phyloP scores from a whole-genome alignment of 495 filamentous ascomycete genomes.

The Astrocystis sublimbata region DNA sequence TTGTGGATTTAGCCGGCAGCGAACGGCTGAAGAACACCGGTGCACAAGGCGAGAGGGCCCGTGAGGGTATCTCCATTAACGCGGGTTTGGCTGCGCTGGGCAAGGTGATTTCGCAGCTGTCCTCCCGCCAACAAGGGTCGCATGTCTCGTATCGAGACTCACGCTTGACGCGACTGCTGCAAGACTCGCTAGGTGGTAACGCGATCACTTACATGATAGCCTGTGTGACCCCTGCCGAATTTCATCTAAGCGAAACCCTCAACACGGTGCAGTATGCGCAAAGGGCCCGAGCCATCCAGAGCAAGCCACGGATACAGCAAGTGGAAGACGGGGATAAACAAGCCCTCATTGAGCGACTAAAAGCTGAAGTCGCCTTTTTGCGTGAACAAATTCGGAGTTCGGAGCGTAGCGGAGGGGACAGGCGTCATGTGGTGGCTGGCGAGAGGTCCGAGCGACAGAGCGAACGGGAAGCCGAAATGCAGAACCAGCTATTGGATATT shows the following conservation, averaged over 20 bases:
- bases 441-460: slow-evolving; percentile 80
- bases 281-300: slow-evolving; percentile 93
- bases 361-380: slow-evolving; percentile 90
- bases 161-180: slow-evolving; percentile 88
- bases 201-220: slow-evolving; percentile 99
- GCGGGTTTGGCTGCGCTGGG: slow-evolving; percentile 92
- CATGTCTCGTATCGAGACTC: slow-evolving; percentile 99
- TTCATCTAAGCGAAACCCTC: slow-evolving; percentile 94
- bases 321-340: slow-evolving; percentile 94
- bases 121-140: slow-evolving; percentile 79
- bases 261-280: slow-evolving; percentile 98
- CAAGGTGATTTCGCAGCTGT: slow-evolving; percentile 98
- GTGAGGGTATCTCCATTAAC: slow-evolving; percentile 98
- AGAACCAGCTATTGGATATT: slow-evolving; percentile 88
- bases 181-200: slow-evolving; percentile 97
- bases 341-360: slow-evolving; percentile 88
- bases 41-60: slow-evolving; percentile 91
- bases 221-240: slow-evolving; percentile 95
- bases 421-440: slow-evolving; percentile 58
- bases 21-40: slow-evolving; percentile 97
- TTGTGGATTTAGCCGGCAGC: slow-evolving; percentile 96
- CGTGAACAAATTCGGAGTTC: slow-evolving; percentile 84
- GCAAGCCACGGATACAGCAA: slow-evolving; percentile 94
- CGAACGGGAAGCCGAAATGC: slow-evolving; percentile 84
- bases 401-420: slow-evolving; percentile 59